Evolutionary conservation across 2,329 filamentous ascomycete genomes (phyloP).

Genomic region (Phyllosticta citribraziliensis): DNA sequence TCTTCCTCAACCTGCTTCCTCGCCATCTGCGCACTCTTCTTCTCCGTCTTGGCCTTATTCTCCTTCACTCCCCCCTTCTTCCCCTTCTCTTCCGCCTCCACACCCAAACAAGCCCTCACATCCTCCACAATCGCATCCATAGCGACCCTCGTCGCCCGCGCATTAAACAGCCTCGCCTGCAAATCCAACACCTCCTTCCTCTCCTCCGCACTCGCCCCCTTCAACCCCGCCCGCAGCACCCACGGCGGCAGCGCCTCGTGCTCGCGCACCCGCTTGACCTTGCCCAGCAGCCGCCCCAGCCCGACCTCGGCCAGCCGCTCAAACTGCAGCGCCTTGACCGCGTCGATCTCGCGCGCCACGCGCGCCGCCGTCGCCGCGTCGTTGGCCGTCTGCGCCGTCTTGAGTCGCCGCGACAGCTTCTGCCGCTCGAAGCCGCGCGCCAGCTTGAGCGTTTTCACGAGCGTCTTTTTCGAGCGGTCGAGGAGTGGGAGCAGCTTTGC

Average conservation of each 20-base stretch:
- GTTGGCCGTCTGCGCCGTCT: slow-evolving; percentile 37
- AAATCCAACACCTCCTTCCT: slow-evolving; percentile 44
- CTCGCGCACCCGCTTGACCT: slow-evolving; percentile 47
- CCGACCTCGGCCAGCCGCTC: slow-evolving; percentile 39
- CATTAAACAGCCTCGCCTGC: slow-evolving; percentile 49
- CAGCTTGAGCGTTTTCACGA: slow-evolving; percentile 59
- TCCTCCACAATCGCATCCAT: slow-evolving; percentile 37
- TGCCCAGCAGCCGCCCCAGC: slow-evolving; percentile 46
- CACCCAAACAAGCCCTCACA: slow-evolving; percentile 30
- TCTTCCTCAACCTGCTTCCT: neutral
- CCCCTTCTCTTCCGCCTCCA: slow-evolving; percentile 9
- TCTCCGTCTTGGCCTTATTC: neutral
- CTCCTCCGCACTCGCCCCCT: slow-evolving; percentile 25
- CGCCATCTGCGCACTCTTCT: neutral
- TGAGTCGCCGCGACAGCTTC: slow-evolving; percentile 55
- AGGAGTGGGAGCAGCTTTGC: slow-evolving; percentile 31
- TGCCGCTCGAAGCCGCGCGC: slow-evolving; percentile 72
- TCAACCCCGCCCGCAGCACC: slow-evolving; percentile 27
- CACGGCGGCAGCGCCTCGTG: slow-evolving; percentile 38
- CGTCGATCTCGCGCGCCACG: slow-evolving; percentile 52
- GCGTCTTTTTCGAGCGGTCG: slow-evolving; percentile 45
- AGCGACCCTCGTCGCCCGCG: slow-evolving; percentile 47
- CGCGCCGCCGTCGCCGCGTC: slow-evolving; percentile 43
- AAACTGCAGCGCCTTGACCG: slow-evolving; percentile 40
- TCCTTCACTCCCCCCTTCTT: neutral